phyloP scores from a whole-genome alignment of 2,329 filamentous ascomycete species.

The Sphaerulina populicola region DNA sequence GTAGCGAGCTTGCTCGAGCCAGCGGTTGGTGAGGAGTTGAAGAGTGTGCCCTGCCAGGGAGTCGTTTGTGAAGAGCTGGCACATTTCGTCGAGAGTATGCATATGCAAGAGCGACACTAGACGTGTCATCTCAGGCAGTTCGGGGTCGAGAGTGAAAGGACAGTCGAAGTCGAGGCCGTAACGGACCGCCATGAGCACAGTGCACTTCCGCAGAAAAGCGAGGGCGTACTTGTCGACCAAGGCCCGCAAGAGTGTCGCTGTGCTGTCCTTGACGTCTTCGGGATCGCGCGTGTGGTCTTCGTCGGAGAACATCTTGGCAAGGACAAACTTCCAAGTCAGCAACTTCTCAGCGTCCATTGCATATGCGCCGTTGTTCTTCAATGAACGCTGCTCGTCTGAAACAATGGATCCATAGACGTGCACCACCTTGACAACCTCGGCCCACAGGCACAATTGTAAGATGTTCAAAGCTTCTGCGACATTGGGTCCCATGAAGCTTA shows the following conservation, averaged over 20 bases:
- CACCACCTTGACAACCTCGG: constrained; percentile 79
- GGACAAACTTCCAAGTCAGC: constrained; percentile 2
- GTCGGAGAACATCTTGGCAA: constrained; percentile 5
- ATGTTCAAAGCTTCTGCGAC: constrained; percentile 45
- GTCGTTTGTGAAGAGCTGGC: constrained; percentile 47
- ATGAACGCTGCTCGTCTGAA: neutral
- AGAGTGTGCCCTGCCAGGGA: constrained; percentile 36
- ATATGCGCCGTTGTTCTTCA: neutral
- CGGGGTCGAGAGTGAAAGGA: constrained; percentile 39
- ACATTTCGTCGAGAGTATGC: constrained; percentile 71
- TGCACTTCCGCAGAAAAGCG: constrained; percentile 77
- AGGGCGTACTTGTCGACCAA: constrained; percentile 72
- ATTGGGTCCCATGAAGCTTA: constrained; percentile 25
- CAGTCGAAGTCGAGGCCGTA: constrained; percentile 79
- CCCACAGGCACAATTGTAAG: constrained; percentile 76
- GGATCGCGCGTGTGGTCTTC: neutral
- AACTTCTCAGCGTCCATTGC: neutral
- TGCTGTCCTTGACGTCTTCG: neutral
- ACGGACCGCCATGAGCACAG: constrained; percentile 76
- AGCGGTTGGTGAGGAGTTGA: constrained; percentile 52
- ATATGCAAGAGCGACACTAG: constrained; percentile 67
- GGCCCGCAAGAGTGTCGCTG: constrained; percentile 23
- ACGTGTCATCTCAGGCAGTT: constrained; percentile 60
- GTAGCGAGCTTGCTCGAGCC: constrained; percentile 56
- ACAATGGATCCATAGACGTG: constrained; percentile 41